Evolutionary conservation across 148 eudicot genomes (phyloP).

Genomic region (Silene latifolia): DNA sequence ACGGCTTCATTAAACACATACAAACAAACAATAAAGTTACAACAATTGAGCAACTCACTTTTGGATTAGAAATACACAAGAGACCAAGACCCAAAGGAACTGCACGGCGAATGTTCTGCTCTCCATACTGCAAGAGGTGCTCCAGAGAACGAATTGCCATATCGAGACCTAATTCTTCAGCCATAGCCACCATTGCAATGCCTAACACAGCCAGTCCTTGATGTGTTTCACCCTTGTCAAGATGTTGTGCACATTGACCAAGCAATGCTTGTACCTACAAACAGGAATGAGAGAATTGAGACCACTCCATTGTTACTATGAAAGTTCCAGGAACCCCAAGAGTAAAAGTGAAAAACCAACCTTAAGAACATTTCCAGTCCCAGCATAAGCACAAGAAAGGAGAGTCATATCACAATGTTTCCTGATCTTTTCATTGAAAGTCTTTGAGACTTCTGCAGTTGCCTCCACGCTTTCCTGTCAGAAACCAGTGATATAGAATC

Average conservation of each 20-base stretch:
- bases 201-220: slow-evolving; percentile 98
- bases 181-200: slow-evolving; percentile 97
- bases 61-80: slow-evolving; percentile 86
- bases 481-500: not conserved
- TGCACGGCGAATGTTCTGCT: slow-evolving; percentile 84
- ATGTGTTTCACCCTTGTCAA: slow-evolving; percentile 81
- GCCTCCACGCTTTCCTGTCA: slow-evolving; percentile 86
- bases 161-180: slow-evolving; percentile 84
- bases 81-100: slow-evolving; percentile 95
- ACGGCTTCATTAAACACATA: not conserved
- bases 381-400: slow-evolving; percentile 97
- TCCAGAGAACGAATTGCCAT: slow-evolving; percentile 94
- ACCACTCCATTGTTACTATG: not conserved
- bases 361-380: slow-evolving; percentile 96
- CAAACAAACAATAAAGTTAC: not conserved
- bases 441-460: slow-evolving; percentile 87
- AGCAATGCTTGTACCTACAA: slow-evolving; percentile 84
- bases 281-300: slow-evolving; percentile 5
- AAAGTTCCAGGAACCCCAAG: not conserved
- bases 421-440: slow-evolving; percentile 81
- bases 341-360: slow-evolving; percentile 26
- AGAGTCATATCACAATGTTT: slow-evolving; percentile 91
- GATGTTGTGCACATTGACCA: slow-evolving; percentile 91
- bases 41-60: slow-evolving; percentile 17
- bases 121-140: slow-evolving; percentile 95